Evolutionary conservation across 345 rosid species (phyloP).

Genomic region (Gossypium australe): DNA sequence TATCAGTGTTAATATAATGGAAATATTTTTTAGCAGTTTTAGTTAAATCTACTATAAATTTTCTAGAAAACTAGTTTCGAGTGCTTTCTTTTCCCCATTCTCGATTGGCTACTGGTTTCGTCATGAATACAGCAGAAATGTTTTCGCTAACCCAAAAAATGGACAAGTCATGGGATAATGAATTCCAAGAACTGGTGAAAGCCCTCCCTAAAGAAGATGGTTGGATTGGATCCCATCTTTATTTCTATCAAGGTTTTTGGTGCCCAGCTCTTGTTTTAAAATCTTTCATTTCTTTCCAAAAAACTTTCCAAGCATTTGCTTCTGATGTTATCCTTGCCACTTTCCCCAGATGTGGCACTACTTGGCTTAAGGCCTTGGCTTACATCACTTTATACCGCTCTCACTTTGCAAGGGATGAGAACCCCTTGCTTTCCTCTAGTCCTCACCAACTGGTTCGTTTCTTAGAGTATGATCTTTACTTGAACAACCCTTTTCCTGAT

Average conservation of each 20-base stretch:
- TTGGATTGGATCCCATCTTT: constrained; percentile 5
- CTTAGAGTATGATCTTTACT: constrained; percentile 39
- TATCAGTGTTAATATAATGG: too few relatives aligned
- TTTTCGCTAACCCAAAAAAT: not conserved
- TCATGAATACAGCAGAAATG: not conserved
- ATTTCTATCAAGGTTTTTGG: constrained; percentile 64
- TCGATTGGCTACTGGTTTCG: not conserved
- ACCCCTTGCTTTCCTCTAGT: not conserved
- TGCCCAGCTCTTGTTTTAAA: constrained; percentile 50
- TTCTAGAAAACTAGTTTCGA: too few relatives aligned
- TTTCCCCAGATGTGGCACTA: constrained; percentile 51
- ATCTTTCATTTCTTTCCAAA: constrained; percentile 40
- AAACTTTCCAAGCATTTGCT: constrained; percentile 26
- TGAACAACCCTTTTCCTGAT: constrained; percentile 32
- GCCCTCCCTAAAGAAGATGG: not conserved
- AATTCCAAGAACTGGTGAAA: not conserved
- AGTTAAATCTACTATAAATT: too few relatives aligned
- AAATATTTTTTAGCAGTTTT: too few relatives aligned
- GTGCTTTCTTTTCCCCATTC: too few relatives aligned
- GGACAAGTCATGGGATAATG: not conserved
- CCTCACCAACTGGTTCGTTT: constrained; percentile 23
- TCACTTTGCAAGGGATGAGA: not conserved
- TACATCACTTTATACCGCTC: not conserved
- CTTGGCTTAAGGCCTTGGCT: constrained; percentile 30
- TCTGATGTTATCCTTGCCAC: constrained; percentile 33